Evolutionary conservation across 257 asterid genomes (phyloP).

Genomic region (Cordia subcordata): DNA sequence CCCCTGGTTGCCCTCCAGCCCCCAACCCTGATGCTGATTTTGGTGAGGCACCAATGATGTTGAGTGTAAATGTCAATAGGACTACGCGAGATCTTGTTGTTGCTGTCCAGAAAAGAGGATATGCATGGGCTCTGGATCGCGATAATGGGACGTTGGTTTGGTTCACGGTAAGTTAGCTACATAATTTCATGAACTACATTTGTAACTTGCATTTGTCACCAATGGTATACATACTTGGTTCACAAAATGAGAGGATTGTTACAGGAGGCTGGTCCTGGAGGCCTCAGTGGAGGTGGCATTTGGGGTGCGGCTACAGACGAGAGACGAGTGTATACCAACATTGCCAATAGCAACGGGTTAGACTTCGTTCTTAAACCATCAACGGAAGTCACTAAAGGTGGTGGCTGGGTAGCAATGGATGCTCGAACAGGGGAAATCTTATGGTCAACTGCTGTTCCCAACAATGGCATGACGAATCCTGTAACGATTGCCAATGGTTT

Average conservation of each 20-base stretch:
- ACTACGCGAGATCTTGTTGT: conserved; percentile 25
- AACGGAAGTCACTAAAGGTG: conserved; percentile 27
- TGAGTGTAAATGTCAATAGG: conserved; percentile 17
- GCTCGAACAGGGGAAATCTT: conserved; percentile 32
- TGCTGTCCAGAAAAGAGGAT: conserved; percentile 53
- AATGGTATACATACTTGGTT: background rate
- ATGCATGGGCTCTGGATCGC: conserved; percentile 45
- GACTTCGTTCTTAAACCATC: conserved; percentile 40
- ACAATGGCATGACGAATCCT: conserved; percentile 34
- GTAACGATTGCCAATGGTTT: conserved; percentile 45
- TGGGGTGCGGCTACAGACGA: conserved; percentile 57
- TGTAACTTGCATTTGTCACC: no score
- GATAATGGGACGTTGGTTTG: conserved; percentile 37
- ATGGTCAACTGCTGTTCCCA: conserved; percentile 51
- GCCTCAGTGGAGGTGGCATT: conserved; percentile 38
- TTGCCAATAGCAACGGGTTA: conserved; percentile 19
- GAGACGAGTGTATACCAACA: conserved; percentile 39
- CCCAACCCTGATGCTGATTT: conserved; percentile 50
- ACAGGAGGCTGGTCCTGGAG: conserved; percentile 54
- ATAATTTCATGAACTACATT: no score
- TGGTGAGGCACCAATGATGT: conserved; percentile 56
- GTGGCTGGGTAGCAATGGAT: conserved; percentile 60
- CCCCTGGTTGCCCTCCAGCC: conserved; percentile 45
- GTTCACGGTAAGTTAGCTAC: conserved; percentile 17
- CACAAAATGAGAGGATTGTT: background rate